These are phyloP conservation scores for Xylaria venustula DNA, from an alignment of 495 filamentous ascomycete genomes.

Conservation along the genomic window DNA sequence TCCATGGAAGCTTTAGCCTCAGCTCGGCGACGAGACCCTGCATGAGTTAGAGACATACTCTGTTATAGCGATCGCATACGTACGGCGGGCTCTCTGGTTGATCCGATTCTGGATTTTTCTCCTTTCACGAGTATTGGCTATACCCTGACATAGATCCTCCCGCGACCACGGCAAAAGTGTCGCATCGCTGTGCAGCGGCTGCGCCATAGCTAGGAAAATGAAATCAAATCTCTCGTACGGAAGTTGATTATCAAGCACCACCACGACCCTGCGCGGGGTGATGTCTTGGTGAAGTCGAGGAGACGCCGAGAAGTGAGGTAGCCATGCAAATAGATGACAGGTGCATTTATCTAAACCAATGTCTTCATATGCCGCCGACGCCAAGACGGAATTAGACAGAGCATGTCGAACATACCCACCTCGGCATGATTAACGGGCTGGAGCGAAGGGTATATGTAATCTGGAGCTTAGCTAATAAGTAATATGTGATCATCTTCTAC, in stretches of 20 bases:
- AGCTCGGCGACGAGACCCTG: conserved; percentile 1
- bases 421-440: neutral
- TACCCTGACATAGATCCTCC: neutral
- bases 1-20: neutral
- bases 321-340: conserved; percentile 5
- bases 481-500: too few species aligned
- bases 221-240: neutral
- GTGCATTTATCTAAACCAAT: neutral
- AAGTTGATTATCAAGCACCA: too few species aligned
- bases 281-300: neutral
- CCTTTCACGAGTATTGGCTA: neutral
- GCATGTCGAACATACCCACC: neutral
- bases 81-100: neutral
- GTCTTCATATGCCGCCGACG: too few species aligned
- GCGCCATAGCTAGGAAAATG: neutral
- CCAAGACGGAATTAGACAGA: neutral
- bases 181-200: neutral
- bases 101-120: conserved; percentile 6
- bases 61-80: neutral
- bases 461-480: neutral
- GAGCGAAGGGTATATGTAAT: too few species aligned
- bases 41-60: neutral
- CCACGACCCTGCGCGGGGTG: too few species aligned
- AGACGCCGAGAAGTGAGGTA: neutral
- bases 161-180: neutral